A percentile compares a stretch with the other conserved stretches of the same genome.
Evolutionary conservation across 192 early-diverging fungal species (phyloP).

Genomic region (Coemansia sp.): DNA sequence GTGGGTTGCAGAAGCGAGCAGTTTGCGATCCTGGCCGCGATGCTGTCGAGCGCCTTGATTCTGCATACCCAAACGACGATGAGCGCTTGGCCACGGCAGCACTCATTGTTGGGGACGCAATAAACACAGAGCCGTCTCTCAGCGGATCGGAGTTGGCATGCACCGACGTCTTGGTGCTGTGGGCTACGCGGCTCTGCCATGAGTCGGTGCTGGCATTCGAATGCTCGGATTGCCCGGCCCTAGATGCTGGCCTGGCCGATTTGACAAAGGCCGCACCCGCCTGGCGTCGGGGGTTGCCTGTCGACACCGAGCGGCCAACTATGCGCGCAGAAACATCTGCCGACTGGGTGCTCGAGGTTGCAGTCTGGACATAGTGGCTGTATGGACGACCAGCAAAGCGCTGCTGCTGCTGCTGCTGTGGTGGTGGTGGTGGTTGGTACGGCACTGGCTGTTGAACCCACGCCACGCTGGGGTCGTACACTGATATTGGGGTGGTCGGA

Average conservation of each 20-base stretch:
- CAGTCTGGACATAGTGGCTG: slow-evolving; percentile 6
- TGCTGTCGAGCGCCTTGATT: background rate
- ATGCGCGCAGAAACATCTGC: background rate
- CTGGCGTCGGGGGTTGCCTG: slow-evolving; percentile 17
- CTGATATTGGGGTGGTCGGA: slow-evolving; percentile 3
- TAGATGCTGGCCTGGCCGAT: slow-evolving; percentile 2
- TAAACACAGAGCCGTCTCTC: slow-evolving; percentile 27
- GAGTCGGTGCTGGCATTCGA: slow-evolving; percentile 33
- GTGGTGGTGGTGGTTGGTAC: no score
- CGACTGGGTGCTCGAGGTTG: background rate
- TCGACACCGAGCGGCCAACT: background rate
- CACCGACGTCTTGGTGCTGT: slow-evolving; percentile 16
- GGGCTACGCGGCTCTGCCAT: slow-evolving; percentile 42
- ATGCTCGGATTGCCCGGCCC: slow-evolving; percentile 6
- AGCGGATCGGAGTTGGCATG: slow-evolving; percentile 32
- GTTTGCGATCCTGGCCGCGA: background rate
- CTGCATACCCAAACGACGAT: slow-evolving; percentile 16
- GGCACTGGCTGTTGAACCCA: slow-evolving; percentile 17
- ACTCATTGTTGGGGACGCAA: slow-evolving; percentile 9
- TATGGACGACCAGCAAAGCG: background rate
- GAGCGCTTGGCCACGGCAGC: slow-evolving; percentile 13
- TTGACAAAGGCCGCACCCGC: slow-evolving; percentile 28
- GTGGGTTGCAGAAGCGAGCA: background rate
- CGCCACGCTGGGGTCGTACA: background rate
- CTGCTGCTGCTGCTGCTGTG: slow-evolving; percentile 2